Evolutionary conservation across 176 grass and related monocot genomes (phyloP), one percentile per base, ranked within the genome.

Genomic region (Lolium rigidum): DNA sequence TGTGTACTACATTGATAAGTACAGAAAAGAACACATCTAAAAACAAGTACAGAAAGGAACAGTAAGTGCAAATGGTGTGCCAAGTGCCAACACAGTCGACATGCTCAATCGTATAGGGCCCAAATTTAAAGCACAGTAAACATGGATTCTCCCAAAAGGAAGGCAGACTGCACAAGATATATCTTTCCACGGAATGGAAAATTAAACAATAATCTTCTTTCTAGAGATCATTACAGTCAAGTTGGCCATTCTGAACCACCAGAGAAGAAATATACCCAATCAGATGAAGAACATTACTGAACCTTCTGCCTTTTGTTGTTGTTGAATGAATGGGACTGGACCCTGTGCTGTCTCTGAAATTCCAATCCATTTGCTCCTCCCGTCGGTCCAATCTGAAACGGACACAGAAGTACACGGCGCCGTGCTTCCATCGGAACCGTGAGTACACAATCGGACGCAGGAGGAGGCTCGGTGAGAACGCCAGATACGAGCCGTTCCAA

Each of bases 381-480:
- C 11, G 52, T 74, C 39, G 82, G 70, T 50, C 56, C 70, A 63
- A 72, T 82, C 38, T 87, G 77, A 89, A 81, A 38, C 20, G 25
- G 55, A 38, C n/a, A 2, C 44, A 47, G 8, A 72, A 16, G 43
- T 5, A 26, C 22, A 9, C 5, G 43, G 57, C 4, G 20, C 18
- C 7, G 0, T 24, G 57, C 57, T 22, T 28, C 79, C 79, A 87
- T 82, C 60, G 0, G 21, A 8, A 9, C 75, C 75, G 13, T 84
- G 41, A 5, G 41, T 43, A 16, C 28, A 14, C 0, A 3, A 79
- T 80, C 81, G 4, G 31, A 80, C 55, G 75, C 24, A 2, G 41
- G 12, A 10, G 17, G 43, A 1, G 11, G 26, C 18, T 8, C 4
- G 1, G 75, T 80, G 86, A 78, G 62, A 83, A 70, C 69, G 69